Evolutionary conservation across 768 basidiomycete genomes (phyloP).

Genomic region (Termitomyces sp.): DNA sequence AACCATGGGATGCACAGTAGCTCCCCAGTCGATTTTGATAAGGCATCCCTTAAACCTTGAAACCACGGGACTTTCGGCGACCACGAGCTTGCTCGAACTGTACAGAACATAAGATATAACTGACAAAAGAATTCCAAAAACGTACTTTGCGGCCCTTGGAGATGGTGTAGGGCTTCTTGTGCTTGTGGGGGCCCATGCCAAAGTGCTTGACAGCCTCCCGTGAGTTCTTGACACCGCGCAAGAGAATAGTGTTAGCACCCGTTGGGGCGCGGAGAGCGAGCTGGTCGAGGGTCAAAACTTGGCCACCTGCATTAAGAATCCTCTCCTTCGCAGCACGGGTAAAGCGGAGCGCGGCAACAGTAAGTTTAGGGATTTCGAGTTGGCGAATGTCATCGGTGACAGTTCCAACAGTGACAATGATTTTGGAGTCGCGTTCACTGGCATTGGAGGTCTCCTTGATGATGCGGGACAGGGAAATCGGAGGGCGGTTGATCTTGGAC

Average conservation of each 20-base stretch:
- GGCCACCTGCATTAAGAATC: constrained; percentile 93
- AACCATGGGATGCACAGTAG: constrained; percentile 14
- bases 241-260: constrained; percentile 89
- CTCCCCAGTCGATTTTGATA: constrained; percentile 21
- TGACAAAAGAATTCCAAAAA: not conserved
- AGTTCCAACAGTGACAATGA: constrained; percentile 85
- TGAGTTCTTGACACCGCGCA: constrained; percentile 88
- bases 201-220: constrained; percentile 98
- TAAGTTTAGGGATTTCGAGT: constrained; percentile 78
- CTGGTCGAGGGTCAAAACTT: constrained; percentile 92
- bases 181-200: constrained; percentile 96
- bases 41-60: constrained; percentile 73
- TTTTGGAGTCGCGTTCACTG: constrained; percentile 68
- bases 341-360: constrained; percentile 93
- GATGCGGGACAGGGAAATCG: constrained; percentile 91
- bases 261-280: constrained; percentile 93
- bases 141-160: constrained; percentile 94
- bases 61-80: constrained; percentile 96
- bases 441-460: constrained; percentile 71
- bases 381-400: constrained; percentile 96
- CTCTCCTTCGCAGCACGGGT: constrained; percentile 90
- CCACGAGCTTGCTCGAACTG: constrained; percentile 97
- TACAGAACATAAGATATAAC: constrained; percentile 2
- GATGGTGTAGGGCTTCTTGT: constrained; percentile 95
- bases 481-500: constrained; percentile 96